Conservation (phyloP, 1,139 yeast genomes). For the Blastobotrys serpentis region DNA sequence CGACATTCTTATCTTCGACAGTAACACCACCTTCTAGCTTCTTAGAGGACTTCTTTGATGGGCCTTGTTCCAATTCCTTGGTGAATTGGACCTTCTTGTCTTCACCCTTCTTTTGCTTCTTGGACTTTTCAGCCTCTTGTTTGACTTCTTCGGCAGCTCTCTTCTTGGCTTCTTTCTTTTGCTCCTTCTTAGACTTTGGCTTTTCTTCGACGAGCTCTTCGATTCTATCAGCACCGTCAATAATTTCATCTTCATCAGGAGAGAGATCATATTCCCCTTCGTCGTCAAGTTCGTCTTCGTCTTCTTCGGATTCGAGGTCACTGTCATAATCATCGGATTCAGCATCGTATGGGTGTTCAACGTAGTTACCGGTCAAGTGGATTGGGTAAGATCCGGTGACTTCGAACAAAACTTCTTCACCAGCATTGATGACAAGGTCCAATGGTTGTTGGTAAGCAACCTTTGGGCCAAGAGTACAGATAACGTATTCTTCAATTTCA, state of each 20-base stretch:
- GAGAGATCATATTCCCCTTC: slow-evolving; percentile 78
- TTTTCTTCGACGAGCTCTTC: slow-evolving; percentile 40
- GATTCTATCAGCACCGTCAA: slow-evolving; percentile 30
- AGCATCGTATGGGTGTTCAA: slow-evolving; percentile 88
- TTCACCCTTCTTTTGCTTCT: slow-evolving; percentile 44
- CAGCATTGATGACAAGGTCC: slow-evolving; percentile 87
- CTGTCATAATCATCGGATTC: slow-evolving; percentile 47
- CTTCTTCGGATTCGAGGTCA: slow-evolving; percentile 44
- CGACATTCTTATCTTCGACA: slow-evolving; percentile 87
- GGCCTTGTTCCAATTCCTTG: slow-evolving; percentile 91
- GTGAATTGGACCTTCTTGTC: slow-evolving; percentile 82
- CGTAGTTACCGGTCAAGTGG: slow-evolving; percentile 91
- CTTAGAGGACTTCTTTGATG: slow-evolving; percentile 55
- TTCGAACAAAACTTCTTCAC: slow-evolving; percentile 90
- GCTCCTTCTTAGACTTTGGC: slow-evolving; percentile 45
- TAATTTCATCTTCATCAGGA: slow-evolving; percentile 87
- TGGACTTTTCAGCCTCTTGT: slow-evolving; percentile 30
- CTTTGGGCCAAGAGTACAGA: slow-evolving; percentile 90
- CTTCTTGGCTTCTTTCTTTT: slow-evolving; percentile 48
- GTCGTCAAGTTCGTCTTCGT: slow-evolving; percentile 48
- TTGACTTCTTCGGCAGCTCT: slow-evolving; percentile 37
- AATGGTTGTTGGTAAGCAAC: slow-evolving; percentile 77
- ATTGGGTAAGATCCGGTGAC: slow-evolving; percentile 95
- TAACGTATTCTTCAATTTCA: slow-evolving; percentile 72
- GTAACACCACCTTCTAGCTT: slow-evolving; percentile 90